These are phyloP conservation scores for Polyporus arcularius DNA, from an alignment of 768 basidiomycete species.

Conservation along the genomic window DNA sequence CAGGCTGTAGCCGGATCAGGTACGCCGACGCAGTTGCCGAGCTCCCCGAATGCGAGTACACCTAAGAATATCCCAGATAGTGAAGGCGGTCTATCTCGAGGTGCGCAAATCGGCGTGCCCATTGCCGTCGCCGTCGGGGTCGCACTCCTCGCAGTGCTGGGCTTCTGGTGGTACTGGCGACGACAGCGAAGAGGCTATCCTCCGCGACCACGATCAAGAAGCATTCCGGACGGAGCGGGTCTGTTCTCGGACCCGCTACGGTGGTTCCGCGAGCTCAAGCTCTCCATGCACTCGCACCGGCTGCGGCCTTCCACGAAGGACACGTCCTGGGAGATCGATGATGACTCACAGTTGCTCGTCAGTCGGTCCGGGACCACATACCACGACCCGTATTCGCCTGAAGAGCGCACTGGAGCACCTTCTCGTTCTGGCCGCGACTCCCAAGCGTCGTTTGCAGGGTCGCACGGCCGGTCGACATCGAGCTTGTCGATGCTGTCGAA, in stretches of 20 bases:
- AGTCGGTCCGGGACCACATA: neutral
- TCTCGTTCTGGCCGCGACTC: neutral
- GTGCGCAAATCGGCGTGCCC: slow-evolving; percentile 8
- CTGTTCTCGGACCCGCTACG: neutral
- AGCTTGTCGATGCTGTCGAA: slow-evolving; percentile 11
- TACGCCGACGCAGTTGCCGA: neutral
- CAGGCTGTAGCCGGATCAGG: neutral
- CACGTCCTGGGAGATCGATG: slow-evolving; percentile 17
- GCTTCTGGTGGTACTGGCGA: slow-evolving; percentile 3
- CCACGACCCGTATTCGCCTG: neutral
- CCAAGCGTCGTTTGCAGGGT: slow-evolving; percentile 2
- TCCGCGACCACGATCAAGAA: neutral
- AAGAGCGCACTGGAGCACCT: neutral
- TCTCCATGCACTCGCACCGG: neutral
- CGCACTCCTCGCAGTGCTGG: neutral
- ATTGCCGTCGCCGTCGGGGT: slow-evolving; percentile 7
- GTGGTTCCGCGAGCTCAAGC: neutral
- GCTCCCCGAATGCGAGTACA: neutral
- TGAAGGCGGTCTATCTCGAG: neutral
- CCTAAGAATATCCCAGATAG: neutral
- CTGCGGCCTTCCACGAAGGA: slow-evolving; percentile 11
- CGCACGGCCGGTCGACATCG: slow-evolving; percentile 8
- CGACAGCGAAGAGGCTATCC: neutral
- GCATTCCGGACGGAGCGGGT: slow-evolving; percentile 1
- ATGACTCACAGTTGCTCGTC: neutral